Base-by-base conservation (phyloP, 2,329 filamentous ascomycete genomes). In the Xylariales sp. region DNA sequence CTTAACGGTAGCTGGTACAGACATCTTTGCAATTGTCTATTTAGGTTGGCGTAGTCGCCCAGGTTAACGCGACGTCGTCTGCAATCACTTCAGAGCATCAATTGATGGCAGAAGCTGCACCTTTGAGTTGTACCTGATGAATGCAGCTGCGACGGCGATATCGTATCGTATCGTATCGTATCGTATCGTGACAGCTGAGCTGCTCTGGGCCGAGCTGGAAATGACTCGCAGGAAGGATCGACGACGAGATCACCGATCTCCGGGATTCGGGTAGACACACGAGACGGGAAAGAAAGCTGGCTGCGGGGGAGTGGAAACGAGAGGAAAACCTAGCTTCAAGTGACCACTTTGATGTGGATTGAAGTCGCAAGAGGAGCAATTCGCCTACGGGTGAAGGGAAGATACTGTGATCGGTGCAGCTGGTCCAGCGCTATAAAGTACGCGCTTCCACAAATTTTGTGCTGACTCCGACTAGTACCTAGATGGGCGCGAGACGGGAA, bases 1-100 rank as follows among this genome's bases (percentile, higher is more conserved):
- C 64, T 78, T 84, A 51, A 84, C 74, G 46, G 65, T 63, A 43
- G 68, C 60, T 43, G 68, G 60, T 51, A 64, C 69, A 43, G 65
- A 57, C 68, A 70, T 70, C 37, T 50, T 61, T 51, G 40, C 27
- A 24, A 34, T 21, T 33, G 21, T 18, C 14, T 29, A 9, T 20
- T 10, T 14, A 12, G 22, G 14, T 18, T n/a, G n/a, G 12, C n/a
- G n/a, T n/a, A n/a, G n/a, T n/a, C n/a, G n/a, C n/a, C n/a, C n/a
- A n/a, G n/a, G n/a, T n/a, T n/a, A n/a, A n/a, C n/a, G n/a, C n/a
- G n/a, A n/a, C n/a, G n/a, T n/a, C n/a, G n/a, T n/a, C n/a, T n/a
- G n/a, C n/a, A n/a, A n/a, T n/a, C n/a, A n/a, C n/a, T n/a, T n/a
- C n/a, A n/a, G n/a, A n/a, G n/a, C n/a, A n/a, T n/a, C n/a, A n/a